Evolutionary conservation across 2,329 filamentous ascomycete genomes (phyloP).

Genomic region (Beauveria sp.): DNA sequence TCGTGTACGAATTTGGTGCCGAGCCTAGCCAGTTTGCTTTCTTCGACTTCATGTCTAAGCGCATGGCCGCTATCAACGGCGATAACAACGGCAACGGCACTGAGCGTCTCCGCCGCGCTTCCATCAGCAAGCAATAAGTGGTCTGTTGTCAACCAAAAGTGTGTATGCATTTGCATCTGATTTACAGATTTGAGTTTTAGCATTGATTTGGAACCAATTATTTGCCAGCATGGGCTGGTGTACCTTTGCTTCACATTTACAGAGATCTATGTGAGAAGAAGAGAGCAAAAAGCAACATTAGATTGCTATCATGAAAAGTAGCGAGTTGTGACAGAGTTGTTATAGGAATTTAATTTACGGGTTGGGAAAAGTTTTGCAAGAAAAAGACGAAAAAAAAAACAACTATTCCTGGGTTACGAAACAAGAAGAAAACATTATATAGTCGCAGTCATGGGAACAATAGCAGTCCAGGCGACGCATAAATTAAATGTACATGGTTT

Average conservation of each 20-base stretch:
- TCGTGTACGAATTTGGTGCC: constrained; percentile 93
- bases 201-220: neutral
- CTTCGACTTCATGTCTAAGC: constrained; percentile 81
- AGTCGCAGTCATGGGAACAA: neutral
- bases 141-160: neutral
- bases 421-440: neutral
- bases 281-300: neutral
- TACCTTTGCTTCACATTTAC: neutral
- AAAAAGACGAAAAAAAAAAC: neutral
- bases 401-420: neutral
- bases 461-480: neutral
- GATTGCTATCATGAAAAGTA: neutral
- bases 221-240: constrained; percentile 1
- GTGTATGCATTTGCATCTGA: neutral
- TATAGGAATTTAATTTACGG: neutral
- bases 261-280: neutral
- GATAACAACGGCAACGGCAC: constrained; percentile 14
- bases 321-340: neutral
- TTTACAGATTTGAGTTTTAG: neutral
- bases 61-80: constrained; percentile 42
- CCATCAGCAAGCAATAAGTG: constrained; percentile 14
- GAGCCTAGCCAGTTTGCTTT: constrained; percentile 94
- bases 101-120: constrained; percentile 21
- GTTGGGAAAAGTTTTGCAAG: neutral
- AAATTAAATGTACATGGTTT: constrained; percentile 2